These are phyloP conservation scores for Parietaria judaica DNA, from an alignment of 306 rosid genomes.

Conservation along the genomic window DNA sequence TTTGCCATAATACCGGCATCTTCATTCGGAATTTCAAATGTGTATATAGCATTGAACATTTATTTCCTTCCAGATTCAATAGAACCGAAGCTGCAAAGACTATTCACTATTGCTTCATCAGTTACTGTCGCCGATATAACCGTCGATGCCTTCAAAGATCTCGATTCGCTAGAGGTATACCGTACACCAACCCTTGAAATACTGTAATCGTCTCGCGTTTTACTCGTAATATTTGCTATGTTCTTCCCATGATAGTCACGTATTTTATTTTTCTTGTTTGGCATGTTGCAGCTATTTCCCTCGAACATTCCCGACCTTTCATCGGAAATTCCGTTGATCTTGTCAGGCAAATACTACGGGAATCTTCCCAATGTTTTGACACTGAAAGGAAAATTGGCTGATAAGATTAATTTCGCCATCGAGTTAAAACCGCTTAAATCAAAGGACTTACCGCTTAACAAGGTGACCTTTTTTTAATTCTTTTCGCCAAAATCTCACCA, in stretches of 20 bases:
- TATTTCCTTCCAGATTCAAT: slow-evolving; percentile 43
- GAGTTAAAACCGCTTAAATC: slow-evolving; percentile 59
- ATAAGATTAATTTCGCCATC: slow-evolving; percentile 47
- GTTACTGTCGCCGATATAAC: slow-evolving; percentile 51
- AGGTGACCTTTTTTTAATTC: slow-evolving; percentile 38
- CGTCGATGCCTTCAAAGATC: slow-evolving; percentile 48
- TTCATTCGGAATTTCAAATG: too few species aligned
- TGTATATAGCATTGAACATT: not conserved
- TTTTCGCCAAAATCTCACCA: slow-evolving; percentile 7
- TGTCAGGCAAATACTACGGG: slow-evolving; percentile 88
- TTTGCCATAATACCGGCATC: not conserved
- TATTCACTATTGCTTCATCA: slow-evolving; percentile 54
- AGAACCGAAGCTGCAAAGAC: slow-evolving; percentile 47
- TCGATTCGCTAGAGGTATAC: slow-evolving; percentile 69
- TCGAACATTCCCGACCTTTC: slow-evolving; percentile 67
- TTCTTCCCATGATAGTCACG: slow-evolving; percentile 8
- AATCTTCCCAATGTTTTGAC: slow-evolving; percentile 49
- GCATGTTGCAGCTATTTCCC: slow-evolving; percentile 63
- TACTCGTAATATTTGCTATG: not conserved
- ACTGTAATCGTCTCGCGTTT: not conserved
- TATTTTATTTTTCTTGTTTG: slow-evolving; percentile 6
- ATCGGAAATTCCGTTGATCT: slow-evolving; percentile 53
- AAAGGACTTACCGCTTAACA: slow-evolving; percentile 67
- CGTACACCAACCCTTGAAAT: not conserved
- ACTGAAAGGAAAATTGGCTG: slow-evolving; percentile 65